These are phyloP conservation scores for Populus hybrid DNA, from an alignment of 441 rosid genomes.

Conservation along the genomic window DNA sequence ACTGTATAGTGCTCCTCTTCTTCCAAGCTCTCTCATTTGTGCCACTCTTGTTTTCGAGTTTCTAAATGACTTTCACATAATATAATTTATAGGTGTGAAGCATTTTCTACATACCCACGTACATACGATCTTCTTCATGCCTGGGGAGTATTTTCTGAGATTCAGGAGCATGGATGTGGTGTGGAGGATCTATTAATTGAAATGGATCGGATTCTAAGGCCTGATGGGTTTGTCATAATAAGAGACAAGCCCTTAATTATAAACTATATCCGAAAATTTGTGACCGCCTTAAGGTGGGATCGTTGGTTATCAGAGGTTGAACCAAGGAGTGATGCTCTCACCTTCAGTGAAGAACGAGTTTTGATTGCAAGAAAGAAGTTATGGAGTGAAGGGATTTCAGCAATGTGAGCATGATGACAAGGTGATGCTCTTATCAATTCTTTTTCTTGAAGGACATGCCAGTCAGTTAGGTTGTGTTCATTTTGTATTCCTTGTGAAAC, in stretches of 20 bases:
- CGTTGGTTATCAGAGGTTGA: slow-evolving; percentile 74
- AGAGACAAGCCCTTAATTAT: slow-evolving; percentile 72
- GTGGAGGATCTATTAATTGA: slow-evolving; percentile 78
- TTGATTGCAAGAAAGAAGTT: slow-evolving; percentile 77
- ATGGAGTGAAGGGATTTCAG: slow-evolving; percentile 41
- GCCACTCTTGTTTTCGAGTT: not conserved
- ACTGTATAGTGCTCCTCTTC: too few species aligned
- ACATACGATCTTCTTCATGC: slow-evolving; percentile 96
- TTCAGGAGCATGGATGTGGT: slow-evolving; percentile 60
- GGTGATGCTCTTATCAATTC: not conserved
- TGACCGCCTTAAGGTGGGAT: slow-evolving; percentile 83
- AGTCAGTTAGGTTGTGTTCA: not conserved
- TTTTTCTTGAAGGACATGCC: not conserved
- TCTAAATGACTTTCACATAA: not conserved
- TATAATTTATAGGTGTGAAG: slow-evolving; percentile 70
- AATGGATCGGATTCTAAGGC: slow-evolving; percentile 91
- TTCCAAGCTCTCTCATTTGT: not conserved
- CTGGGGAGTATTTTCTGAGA: slow-evolving; percentile 73
- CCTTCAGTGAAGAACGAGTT: slow-evolving; percentile 63
- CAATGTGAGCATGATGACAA: slow-evolving; percentile 24
- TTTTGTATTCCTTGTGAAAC: not conserved
- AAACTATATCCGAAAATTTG: slow-evolving; percentile 49
- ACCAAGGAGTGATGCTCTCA: slow-evolving; percentile 70
- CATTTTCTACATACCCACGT: slow-evolving; percentile 94
- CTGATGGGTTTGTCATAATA: slow-evolving; percentile 80